These are phyloP conservation scores for Drechslera avenae DNA, from an alignment of 2,329 filamentous ascomycete species.

Conservation along the genomic window DNA sequence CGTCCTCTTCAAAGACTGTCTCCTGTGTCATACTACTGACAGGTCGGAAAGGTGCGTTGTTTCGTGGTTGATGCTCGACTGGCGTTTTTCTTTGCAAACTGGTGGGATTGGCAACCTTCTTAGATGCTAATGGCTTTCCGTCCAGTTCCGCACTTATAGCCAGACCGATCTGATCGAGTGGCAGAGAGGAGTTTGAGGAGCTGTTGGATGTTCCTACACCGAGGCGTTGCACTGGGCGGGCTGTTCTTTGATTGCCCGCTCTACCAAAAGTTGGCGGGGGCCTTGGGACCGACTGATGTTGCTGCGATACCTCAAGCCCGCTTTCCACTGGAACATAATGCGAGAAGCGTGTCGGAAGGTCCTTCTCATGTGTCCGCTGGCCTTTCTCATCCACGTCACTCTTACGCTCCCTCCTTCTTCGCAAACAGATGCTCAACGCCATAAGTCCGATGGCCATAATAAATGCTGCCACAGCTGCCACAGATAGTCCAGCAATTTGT, in stretches of 20 bases:
- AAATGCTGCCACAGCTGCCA: constrained; percentile 46
- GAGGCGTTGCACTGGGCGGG: constrained; percentile 24
- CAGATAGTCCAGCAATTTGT: constrained; percentile 47
- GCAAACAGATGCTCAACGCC: constrained; percentile 44
- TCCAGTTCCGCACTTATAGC: constrained; percentile 46
- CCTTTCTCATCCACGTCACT: constrained; percentile 30
- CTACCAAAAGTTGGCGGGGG: constrained; percentile 20
- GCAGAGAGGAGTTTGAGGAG: constrained; percentile 30
- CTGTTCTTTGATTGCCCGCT: constrained; percentile 5
- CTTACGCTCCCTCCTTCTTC: constrained; percentile 41
- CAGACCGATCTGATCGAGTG: constrained; percentile 44
- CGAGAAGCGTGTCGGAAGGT: constrained; percentile 32
- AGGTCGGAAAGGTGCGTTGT: constrained; percentile 24
- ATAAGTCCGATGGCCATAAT: constrained; percentile 48
- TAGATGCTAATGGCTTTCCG: constrained; percentile 25
- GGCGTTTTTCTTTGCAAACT: constrained; percentile 11
- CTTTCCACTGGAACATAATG: constrained; percentile 22
- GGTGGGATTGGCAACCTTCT: constrained; percentile 9
- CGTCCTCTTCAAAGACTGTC: constrained; percentile 49
- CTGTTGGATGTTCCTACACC: constrained; percentile 28
- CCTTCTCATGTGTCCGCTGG: constrained; percentile 12
- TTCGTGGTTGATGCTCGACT: constrained; percentile 6
- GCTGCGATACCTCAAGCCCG: constrained; percentile 14
- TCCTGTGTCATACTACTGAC: constrained; percentile 41
- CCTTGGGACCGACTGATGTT: constrained; percentile 19